These are phyloP conservation scores for Penicillium maclennaniae DNA, from an alignment of 495 filamentous ascomycete genomes.

Conservation along the genomic window DNA sequence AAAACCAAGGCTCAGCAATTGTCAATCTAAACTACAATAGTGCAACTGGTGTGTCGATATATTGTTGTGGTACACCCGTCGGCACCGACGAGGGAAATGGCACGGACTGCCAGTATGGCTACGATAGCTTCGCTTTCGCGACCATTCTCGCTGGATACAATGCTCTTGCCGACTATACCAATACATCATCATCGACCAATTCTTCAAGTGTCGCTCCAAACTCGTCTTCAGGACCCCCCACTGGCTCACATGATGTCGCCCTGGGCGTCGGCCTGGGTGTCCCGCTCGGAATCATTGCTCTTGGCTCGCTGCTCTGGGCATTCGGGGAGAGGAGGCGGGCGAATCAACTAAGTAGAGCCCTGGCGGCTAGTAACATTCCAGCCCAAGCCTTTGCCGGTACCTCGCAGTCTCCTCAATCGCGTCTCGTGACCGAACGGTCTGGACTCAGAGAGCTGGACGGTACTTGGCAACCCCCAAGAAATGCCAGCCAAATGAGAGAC, in stretches of 20 bases:
- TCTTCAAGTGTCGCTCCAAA: not conserved
- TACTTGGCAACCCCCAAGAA: conserved; percentile 1
- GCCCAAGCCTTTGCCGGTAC: not conserved
- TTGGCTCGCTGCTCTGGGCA: conserved; percentile 28
- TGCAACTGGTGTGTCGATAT: conserved; percentile 15
- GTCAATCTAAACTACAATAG: conserved; percentile 17
- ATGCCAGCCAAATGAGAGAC: not conserved
- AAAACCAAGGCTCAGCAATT: conserved; percentile 22
- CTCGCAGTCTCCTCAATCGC: not conserved
- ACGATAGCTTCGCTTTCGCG: conserved; percentile 20
- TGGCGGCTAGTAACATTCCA: conserved; percentile 1
- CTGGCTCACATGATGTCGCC: conserved; percentile 16
- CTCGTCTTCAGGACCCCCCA: conserved; percentile 22
- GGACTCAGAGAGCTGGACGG: conserved; percentile 10
- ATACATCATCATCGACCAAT: conserved; percentile 3
- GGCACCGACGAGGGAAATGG: conserved; percentile 1
- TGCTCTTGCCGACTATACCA: conserved; percentile 19
- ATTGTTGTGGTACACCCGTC: conserved; percentile 31
- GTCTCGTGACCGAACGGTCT: not conserved
- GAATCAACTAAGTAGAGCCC: conserved; percentile 4
- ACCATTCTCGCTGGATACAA: conserved; percentile 17
- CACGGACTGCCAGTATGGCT: conserved; percentile 19
- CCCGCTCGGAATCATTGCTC: conserved; percentile 28
- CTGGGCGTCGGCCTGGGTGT: conserved; percentile 29
- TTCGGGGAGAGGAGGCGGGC: conserved; percentile 23